Conservation (phyloP, 306 rosid species). For the Rosa lucieae region DNA sequence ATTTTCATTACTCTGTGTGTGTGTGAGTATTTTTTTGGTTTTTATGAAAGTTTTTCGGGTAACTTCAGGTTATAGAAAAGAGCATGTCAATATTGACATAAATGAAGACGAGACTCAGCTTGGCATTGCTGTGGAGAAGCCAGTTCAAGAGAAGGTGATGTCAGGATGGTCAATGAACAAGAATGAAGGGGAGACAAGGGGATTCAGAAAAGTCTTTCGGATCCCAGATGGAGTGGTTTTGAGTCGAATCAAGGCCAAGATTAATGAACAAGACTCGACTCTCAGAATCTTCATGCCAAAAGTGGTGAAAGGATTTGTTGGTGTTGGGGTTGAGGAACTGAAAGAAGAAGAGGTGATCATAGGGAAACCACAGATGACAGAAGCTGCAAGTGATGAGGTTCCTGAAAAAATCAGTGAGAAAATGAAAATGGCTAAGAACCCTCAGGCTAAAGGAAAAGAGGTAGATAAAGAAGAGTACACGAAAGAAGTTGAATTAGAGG, state of each 20-base stretch:
- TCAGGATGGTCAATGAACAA: slow-evolving; percentile 52
- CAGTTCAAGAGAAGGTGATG: slow-evolving; percentile 61
- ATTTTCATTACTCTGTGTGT: neutral
- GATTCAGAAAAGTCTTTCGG: slow-evolving; percentile 55
- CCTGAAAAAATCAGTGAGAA: neutral
- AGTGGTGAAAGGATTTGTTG: slow-evolving; percentile 44
- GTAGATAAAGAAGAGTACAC: neutral
- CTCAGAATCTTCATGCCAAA: slow-evolving; percentile 66
- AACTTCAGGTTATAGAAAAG: slow-evolving; percentile 64
- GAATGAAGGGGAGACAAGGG: slow-evolving; percentile 49
- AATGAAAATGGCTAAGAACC: slow-evolving; percentile 7
- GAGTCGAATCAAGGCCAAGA: slow-evolving; percentile 65
- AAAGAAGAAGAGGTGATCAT: slow-evolving; percentile 35
- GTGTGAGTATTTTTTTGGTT: neutral
- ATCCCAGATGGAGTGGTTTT: slow-evolving; percentile 64
- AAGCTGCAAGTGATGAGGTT: slow-evolving; percentile 2
- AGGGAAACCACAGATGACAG: slow-evolving; percentile 10
- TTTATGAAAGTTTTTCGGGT: neutral
- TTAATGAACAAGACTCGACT: slow-evolving; percentile 47
- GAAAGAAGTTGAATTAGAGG: neutral
- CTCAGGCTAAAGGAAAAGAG: neutral
- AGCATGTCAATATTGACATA: slow-evolving; percentile 52
- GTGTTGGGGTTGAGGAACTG: slow-evolving; percentile 55
- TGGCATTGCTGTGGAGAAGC: slow-evolving; percentile 52
- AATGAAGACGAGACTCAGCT: slow-evolving; percentile 66